Evolutionary conservation across 139 green algal species (phyloP).

Genomic region (Chlorella sp.): DNA sequence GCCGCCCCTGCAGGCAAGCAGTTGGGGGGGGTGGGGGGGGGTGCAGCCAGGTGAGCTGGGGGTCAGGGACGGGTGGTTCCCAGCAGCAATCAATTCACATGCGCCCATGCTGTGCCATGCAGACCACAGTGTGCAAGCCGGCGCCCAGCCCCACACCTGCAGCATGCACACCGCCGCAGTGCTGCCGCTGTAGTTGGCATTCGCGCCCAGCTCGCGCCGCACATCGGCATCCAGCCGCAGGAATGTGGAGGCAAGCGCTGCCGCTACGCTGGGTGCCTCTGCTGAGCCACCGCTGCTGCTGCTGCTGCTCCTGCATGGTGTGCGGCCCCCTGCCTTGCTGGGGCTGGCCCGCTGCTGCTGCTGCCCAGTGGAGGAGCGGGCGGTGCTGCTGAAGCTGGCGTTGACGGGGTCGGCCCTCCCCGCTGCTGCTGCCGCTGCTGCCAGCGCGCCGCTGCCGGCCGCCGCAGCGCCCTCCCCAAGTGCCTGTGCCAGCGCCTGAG

Average conservation of each 20-base stretch:
- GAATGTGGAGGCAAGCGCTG: slow-evolving; percentile 52
- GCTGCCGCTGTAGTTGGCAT: slow-evolving; percentile 88
- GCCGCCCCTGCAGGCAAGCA: too few species aligned
- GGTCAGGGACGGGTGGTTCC: too few species aligned
- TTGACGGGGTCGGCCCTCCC: background rate
- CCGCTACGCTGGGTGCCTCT: background rate
- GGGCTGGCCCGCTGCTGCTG: background rate
- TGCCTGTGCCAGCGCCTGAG: slow-evolving; percentile 77
- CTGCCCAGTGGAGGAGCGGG: too few species aligned
- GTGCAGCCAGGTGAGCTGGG: too few species aligned
- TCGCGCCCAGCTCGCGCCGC: slow-evolving; percentile 53
- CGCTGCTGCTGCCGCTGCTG: background rate
- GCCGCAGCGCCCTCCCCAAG: slow-evolving; percentile 56
- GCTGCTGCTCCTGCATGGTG: background rate
- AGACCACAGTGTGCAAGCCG: background rate
- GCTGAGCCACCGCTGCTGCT: background rate
- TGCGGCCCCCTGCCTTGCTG: background rate
- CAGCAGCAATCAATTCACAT: too few species aligned
- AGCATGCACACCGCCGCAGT: slow-evolving; percentile 82
- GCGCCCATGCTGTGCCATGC: background rate
- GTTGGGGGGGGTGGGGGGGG: too few species aligned
- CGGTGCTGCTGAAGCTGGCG: background rate
- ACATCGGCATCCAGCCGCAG: slow-evolving; percentile 73
- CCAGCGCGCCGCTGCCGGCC: background rate
- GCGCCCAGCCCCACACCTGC: slow-evolving; percentile 22